A percentile compares a stretch with the other conserved stretches of the same genome.
Evolutionary conservation across 176 grass and related monocot species (phyloP).

Genomic region (Oryza meyeriana): DNA sequence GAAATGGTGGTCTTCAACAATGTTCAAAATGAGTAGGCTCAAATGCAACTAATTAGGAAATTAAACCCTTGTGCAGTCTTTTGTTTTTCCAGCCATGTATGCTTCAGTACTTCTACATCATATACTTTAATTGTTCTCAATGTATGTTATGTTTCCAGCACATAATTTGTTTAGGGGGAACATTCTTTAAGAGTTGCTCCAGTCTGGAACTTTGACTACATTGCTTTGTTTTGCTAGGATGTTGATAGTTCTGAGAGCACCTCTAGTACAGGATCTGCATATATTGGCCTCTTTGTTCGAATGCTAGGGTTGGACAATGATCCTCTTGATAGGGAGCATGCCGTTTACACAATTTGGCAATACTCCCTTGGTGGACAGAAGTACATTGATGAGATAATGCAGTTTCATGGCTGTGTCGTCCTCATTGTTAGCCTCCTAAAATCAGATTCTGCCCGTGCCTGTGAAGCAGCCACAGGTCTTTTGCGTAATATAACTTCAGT

Average conservation of each 20-base stretch:
- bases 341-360: conserved; percentile 53
- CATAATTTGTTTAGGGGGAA: not conserved
- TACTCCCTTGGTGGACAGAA: conserved; percentile 63
- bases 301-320: conserved; percentile 89
- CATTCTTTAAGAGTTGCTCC: not conserved
- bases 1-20: not conserved
- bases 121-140: not conserved
- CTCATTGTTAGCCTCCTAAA: conserved; percentile 66
- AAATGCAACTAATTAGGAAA: conserved; percentile 11
- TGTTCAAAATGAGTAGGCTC: not conserved
- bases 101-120: not conserved
- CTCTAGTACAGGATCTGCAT: conserved; percentile 34
- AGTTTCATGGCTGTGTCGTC: conserved; percentile 59
- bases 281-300: conserved; percentile 72
- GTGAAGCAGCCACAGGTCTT: conserved; percentile 65
- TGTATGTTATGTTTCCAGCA: not conserved
- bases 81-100: not conserved
- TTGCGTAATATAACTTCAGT: conserved; percentile 50
- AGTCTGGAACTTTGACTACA: not conserved
- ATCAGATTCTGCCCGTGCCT: conserved; percentile 46
- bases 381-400: conserved; percentile 65
- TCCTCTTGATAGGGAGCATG: conserved; percentile 57
- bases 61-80: not conserved
- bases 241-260: conserved; percentile 23
- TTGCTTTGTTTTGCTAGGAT: conserved; percentile 46